Evolutionary conservation across 192 early-diverging fungal genomes (phyloP), one percentile per base, ranked within the genome.

Genomic region (Bifiguratus adelaidae): DNA sequence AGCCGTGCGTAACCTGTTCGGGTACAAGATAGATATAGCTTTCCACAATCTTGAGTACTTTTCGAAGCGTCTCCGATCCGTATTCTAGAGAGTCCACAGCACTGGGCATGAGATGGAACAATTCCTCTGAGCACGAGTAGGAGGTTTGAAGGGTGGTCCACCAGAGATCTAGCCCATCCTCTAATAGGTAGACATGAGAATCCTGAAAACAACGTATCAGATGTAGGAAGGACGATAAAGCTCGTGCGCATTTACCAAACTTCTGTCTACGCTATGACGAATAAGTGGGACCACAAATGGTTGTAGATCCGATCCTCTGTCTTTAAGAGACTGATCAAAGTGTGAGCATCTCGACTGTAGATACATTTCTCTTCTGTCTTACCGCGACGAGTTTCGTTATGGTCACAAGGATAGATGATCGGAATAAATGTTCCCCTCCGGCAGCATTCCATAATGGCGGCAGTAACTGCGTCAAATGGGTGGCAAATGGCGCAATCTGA

Each of bases 151-250:
- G n/a, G 0, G 81, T 76, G 3, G 80, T 77, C 32, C 77, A 73
- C 93, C 91, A 94, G 12, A 96, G 68, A 44, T 92, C 89, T n/a
- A 94, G 67, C 2, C 79, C 86, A 48, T 96, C 93, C 50, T 94
- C 93, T 20, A 92, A 69, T 45, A 96, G 47, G 42, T 91, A 93
- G 4, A 89, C 65, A 63, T 89, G 82, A 1, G 71, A 77, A 15
- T 74, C 70, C 60, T 78, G 49, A 60, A 34, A 9, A 25, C 12
- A 48, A 18, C 22, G 37, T 5, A 40, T 11, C 13, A 21, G 18
- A 20, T 40, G 37, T 40, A 38, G 32, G 11, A 34, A 13, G 32
- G 11, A 0, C 32, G 32, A 34, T 11, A 34, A 34, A 11, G 32
- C 11, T 11, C 15, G 37, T 15, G 22, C 16, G 37, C 37, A 34